Base-by-base conservation (phyloP, 495 filamentous ascomycete species). In the Staphylotrichum tortipilum region DNA sequence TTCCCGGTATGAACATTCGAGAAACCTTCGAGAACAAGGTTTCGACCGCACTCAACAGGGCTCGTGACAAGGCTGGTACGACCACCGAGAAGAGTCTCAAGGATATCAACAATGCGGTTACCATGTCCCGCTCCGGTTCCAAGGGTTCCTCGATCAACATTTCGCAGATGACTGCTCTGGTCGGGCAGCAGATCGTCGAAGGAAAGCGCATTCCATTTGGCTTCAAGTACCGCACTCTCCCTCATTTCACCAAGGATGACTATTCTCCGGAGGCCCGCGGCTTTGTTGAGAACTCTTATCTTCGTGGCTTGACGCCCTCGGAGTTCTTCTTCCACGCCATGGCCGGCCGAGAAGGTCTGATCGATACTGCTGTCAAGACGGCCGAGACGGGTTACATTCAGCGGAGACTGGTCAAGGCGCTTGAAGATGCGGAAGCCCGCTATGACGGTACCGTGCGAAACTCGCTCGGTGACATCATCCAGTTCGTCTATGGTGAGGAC, bases 251-350 rank as follows among this genome's bases (percentile, higher is more conserved):
- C 49, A 97, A 97, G 71, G 92, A 99, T 58, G 92, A 99, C 65
- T 97, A 97, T 64, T 95, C 89, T 14, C 89, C 92, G 11, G 90
- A 96, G 61, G 92, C 94, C 34, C 82, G 91, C 67, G 92, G 92
- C 30, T 99, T 99, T 67, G 90, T 99, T 28, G 92, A 99, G 69
- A 99, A 99, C 70, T 99, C 92, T 0, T 99, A 99, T 58, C 79
- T 99, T 23, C 86, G 92, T 74, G 92, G 92, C 30, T 71, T 99
- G 50, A 99, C 92, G 0, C 90, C 92, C 2, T 84, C 85, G 1
- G 92, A 99, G 58, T 99, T 97, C 68, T 99, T 95, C 76, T 99
- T 99, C 78, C 92, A 99, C 73, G 92, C 92, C 56, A 99, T 99
- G 92, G 92, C 92, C 71, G 92, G 92, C 86, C 84, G 92, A 72